Base-by-base conservation (phyloP, 2,329 filamentous ascomycete genomes). In the Colletotrichum horii region DNA sequence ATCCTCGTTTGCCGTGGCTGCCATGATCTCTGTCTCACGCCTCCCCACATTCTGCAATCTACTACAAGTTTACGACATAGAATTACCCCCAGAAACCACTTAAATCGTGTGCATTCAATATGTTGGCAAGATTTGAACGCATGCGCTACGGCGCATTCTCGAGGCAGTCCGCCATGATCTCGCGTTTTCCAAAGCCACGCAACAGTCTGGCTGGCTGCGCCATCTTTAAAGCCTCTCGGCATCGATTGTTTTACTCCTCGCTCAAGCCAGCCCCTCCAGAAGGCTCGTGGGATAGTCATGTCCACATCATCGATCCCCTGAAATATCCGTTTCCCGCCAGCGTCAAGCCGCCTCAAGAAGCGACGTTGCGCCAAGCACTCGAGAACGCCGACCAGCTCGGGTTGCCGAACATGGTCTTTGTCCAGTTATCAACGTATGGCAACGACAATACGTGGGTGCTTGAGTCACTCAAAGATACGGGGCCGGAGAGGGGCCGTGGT, bases 201-300 rank as follows among this genome's bases (percentile, higher is more conserved):
- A 58, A 22, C 2, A 4, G 5, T 6, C 12, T 5, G 26, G 56
- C 11, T 30, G 0, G 16, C 24, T 8, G 9, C 3, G n/a, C 5
- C 0, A 0, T 60, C 56, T 0, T 0, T 19, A 0, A 1, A 2
- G 16, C 56, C n/a, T 8, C 16, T 30, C 56, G 0, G n/a, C 8
- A 5, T 60, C 56, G 56, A 32, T 9, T 26, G 16, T 60, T 32
- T 7, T 32, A 0, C 15, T 30, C 26, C 26, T 30, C 16, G 8
- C 8, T 0, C 0, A 60, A 26, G 1, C 26, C 11, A 8, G 0
- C 2, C 43, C 43, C 43, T 52, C 43, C n/a, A 52, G 1, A 52
- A 14, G 12, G 43, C 3, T 52, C 43, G 11, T 52, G 43, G 43
- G 43, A 52, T 1, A 52, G 43, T 22, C 43, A 52, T 22, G 43